Evolutionary conservation across 495 filamentous ascomycete genomes (phyloP).

Genomic region (Penicillium manginii): DNA sequence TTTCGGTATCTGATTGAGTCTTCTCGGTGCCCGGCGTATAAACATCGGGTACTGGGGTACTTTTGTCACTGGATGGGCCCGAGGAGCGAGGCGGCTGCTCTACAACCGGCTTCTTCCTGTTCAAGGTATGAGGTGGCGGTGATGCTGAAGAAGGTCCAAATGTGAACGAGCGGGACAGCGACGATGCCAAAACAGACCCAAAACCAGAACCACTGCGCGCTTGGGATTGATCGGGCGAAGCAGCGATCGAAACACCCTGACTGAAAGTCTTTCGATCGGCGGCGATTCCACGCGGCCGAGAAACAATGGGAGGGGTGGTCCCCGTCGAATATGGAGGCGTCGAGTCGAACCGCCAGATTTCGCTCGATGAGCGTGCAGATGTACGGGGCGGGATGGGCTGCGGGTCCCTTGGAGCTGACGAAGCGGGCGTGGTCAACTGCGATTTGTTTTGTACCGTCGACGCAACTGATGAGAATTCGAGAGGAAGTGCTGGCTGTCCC

Average conservation of each 20-base stretch:
- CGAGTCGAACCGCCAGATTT: constrained; percentile 47
- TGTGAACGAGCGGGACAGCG: constrained; percentile 71
- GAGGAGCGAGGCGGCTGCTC: constrained; percentile 61
- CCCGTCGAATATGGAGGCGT: constrained; percentile 61
- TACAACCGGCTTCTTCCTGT: constrained; percentile 67
- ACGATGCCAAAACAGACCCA: constrained; percentile 67
- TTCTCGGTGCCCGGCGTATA: constrained; percentile 9
- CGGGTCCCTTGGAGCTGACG: constrained; percentile 61
- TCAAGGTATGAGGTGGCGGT: constrained; percentile 52
- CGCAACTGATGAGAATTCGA: constrained; percentile 35
- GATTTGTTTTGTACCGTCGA: constrained; percentile 36
- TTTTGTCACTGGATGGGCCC: neutral
- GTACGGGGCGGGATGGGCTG: constrained; percentile 61
- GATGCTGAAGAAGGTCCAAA: constrained; percentile 69
- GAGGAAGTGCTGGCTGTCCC: constrained; percentile 34
- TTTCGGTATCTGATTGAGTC: constrained; percentile 52
- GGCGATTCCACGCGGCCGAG: constrained; percentile 36
- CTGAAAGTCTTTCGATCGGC: constrained; percentile 42
- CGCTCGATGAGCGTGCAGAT: constrained; percentile 50
- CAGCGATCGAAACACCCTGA: constrained; percentile 64
- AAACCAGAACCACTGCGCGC: constrained; percentile 47
- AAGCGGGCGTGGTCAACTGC: constrained; percentile 40
- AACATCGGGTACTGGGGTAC: neutral
- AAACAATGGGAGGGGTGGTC: constrained; percentile 65
- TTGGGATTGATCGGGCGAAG: constrained; percentile 67